Evolutionary conservation across 371 early-diverging fungal species (phyloP).

Genomic region (Choanephora cucurbitarum): DNA sequence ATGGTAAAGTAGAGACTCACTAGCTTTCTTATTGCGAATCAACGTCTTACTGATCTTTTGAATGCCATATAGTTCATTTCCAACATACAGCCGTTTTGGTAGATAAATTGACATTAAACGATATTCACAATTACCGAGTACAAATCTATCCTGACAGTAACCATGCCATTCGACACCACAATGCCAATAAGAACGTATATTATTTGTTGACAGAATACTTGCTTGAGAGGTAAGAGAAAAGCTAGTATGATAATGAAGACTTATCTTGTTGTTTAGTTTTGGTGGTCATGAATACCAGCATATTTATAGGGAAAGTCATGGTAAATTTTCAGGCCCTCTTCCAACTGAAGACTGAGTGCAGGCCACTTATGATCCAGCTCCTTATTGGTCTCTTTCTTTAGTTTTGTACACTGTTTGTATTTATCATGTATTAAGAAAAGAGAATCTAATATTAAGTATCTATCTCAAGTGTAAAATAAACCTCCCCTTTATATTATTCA

Average conservation of each 20-base stretch:
- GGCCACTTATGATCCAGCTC: not conserved
- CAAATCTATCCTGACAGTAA: conserved; percentile 89
- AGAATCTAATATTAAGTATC: too few species aligned
- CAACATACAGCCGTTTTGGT: conserved; percentile 84
- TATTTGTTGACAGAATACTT: conserved; percentile 38
- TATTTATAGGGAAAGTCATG: conserved; percentile 32
- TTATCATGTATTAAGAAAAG: too few species aligned
- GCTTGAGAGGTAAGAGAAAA: conserved; percentile 32
- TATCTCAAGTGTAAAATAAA: too few species aligned
- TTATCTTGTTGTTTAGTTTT: conserved; percentile 23
- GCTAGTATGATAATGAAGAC: not conserved
- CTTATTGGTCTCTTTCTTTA: too few species aligned
- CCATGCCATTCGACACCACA: conserved; percentile 76
- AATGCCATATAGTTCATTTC: conserved; percentile 70
- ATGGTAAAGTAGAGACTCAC: too few species aligned
- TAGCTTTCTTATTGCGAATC: too few species aligned
- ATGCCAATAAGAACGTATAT: conserved; percentile 66
- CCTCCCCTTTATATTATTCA: too few species aligned
- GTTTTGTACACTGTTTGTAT: too few species aligned
- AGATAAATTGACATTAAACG: conserved; percentile 73
- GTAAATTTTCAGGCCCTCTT: conserved; percentile 33
- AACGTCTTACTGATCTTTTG: too few species aligned
- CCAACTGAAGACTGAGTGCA: conserved; percentile 21
- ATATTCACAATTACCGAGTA: conserved; percentile 74
- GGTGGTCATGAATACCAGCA: conserved; percentile 45